phyloP scores from a whole-genome alignment of 768 basidiomycete species.

The Calvatia gigantea region DNA sequence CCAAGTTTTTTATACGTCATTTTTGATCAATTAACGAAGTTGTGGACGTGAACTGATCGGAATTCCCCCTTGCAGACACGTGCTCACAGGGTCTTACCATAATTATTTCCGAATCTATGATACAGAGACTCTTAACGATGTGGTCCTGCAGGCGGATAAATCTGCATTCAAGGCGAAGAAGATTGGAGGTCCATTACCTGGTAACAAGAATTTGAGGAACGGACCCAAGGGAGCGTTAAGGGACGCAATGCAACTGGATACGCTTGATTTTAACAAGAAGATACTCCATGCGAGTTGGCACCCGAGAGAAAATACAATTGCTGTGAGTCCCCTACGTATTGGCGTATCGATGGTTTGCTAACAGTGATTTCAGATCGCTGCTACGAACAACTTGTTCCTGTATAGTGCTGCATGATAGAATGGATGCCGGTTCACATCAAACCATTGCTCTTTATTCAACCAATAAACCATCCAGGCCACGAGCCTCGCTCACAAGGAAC shows the following conservation, averaged over 20 bases:
- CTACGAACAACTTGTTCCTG: conserved; percentile 94
- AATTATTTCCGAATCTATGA: conserved; percentile 99
- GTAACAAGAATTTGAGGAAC: conserved; percentile 71
- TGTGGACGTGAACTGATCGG: conserved; percentile 14
- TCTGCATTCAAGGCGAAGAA: conserved; percentile 99
- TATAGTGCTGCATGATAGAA: conserved; percentile 64
- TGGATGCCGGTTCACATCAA: conserved; percentile 12
- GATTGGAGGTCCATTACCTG: conserved; percentile 82
- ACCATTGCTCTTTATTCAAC: neutral
- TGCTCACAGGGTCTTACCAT: conserved; percentile 99
- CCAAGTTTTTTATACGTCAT: conserved; percentile 18
- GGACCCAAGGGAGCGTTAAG: conserved; percentile 72
- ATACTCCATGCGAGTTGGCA: conserved; percentile 97
- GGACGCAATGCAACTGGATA: conserved; percentile 84
- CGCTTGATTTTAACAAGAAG: conserved; percentile 95
- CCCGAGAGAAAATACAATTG: conserved; percentile 96
- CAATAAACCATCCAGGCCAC: neutral
- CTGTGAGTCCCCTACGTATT: conserved; percentile 49
- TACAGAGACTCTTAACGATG: conserved; percentile 79
- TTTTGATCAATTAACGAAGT: conserved; percentile 10
- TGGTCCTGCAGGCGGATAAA: conserved; percentile 97
- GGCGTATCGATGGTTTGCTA: neutral
- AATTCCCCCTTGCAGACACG: conserved; percentile 57
- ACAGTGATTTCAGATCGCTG: conserved; percentile 67
- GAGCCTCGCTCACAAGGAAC: too few species aligned